A percentile compares a stretch with the other conserved stretches of the same genome.
Evolutionary conservation across 495 filamentous ascomycete genomes (phyloP).

Genomic region (Venustampulla echinocandica): DNA sequence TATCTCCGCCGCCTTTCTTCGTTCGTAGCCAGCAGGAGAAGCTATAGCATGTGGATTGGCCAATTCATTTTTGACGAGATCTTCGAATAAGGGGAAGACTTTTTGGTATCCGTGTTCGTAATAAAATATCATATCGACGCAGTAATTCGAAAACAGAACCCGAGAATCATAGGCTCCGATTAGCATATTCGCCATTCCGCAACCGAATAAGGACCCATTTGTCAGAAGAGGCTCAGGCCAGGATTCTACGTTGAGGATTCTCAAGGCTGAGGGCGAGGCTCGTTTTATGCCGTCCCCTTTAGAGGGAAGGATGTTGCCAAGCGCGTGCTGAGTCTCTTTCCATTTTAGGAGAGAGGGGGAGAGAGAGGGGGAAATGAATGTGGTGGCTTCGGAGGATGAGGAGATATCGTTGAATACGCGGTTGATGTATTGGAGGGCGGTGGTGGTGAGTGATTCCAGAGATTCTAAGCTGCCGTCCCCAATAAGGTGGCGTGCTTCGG

Average conservation of each 20-base stretch:
- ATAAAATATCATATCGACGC: slow-evolving; percentile 27
- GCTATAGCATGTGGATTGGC: slow-evolving; percentile 6
- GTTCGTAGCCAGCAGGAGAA: background rate
- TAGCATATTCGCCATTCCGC: slow-evolving; percentile 20
- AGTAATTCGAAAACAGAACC: slow-evolving; percentile 26
- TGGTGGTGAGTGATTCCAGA: too few species aligned
- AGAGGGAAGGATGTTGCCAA: background rate
- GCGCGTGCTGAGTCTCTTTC: too few species aligned
- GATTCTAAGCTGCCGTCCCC: background rate
- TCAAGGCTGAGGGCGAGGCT: background rate
- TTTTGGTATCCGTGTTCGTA: slow-evolving; percentile 29
- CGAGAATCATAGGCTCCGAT: slow-evolving; percentile 24
- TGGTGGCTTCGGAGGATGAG: too few species aligned
- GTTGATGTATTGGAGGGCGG: too few species aligned
- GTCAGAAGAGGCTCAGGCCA: slow-evolving; percentile 26
- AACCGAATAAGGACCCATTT: slow-evolving; percentile 25
- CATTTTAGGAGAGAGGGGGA: too few species aligned
- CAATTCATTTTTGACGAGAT: slow-evolving; percentile 23
- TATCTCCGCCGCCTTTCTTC: background rate
- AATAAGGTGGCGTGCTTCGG: background rate
- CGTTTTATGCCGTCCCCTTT: background rate
- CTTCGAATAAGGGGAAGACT: slow-evolving; percentile 25
- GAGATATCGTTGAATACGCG: too few species aligned
- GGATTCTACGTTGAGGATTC: background rate
- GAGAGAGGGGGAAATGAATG: too few species aligned